Evolutionary conservation across 1,284 basidiomycete genomes (phyloP).

Genomic region (Kwoniella shivajii): DNA sequence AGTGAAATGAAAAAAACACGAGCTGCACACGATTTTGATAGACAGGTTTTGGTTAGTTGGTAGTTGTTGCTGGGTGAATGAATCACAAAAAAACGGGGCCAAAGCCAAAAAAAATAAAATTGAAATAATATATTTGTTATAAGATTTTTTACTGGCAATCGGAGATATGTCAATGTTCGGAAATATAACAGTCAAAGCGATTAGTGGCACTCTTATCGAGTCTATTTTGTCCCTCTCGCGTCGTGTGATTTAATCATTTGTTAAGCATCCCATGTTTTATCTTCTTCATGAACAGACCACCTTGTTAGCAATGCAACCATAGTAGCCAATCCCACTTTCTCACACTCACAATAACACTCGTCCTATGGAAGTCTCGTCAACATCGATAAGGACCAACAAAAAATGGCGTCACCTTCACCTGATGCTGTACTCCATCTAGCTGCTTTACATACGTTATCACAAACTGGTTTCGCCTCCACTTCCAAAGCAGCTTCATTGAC

Average conservation of each 20-base stretch:
- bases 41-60: too few relatives aligned
- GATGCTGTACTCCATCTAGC: slow-evolving; percentile 50
- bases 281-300: too few relatives aligned
- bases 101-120: too few relatives aligned
- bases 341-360: too few relatives aligned
- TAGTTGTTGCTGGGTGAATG: not conserved
- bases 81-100: too few relatives aligned
- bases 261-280: too few relatives aligned
- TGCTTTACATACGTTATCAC: slow-evolving; percentile 43
- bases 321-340: too few relatives aligned
- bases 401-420: slow-evolving; percentile 29
- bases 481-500: slow-evolving; percentile 45
- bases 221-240: not conserved
- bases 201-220: not conserved
- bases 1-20: slow-evolving; percentile 1
- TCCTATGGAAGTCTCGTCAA: not conserved
- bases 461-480: slow-evolving; percentile 48
- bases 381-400: too few relatives aligned
- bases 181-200: not conserved
- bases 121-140: too few relatives aligned
- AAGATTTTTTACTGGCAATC: not conserved
- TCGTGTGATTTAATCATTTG: slow-evolving; percentile 2
- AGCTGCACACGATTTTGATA: slow-evolving; percentile 1
- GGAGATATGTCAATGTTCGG: not conserved
- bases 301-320: too few relatives aligned